Percentiles rank a stretch among this genome's conserved stretches.
phyloP scores from a whole-genome alignment of 306 rosid genomes.

The Acacia confusa region DNA sequence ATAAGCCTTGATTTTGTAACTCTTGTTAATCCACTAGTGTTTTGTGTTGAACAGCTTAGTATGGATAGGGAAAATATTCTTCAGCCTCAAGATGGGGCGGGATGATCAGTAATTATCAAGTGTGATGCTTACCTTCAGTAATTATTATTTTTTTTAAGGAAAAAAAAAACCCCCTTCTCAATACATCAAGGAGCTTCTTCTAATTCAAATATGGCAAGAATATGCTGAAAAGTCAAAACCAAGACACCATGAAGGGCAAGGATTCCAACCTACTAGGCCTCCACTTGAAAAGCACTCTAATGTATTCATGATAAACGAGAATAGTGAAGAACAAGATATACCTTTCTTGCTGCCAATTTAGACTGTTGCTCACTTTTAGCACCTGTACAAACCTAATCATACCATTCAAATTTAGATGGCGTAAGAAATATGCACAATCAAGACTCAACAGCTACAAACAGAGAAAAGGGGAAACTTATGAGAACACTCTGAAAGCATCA shows the following conservation, averaged over 20 bases:
- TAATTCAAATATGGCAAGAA: conserved; percentile 2
- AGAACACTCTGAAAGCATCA: neutral
- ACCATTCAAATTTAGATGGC: conserved; percentile 23
- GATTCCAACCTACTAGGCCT: neutral
- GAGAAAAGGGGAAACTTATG: neutral
- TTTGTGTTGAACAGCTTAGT: too few species aligned
- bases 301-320: neutral
- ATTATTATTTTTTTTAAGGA: too few species aligned
- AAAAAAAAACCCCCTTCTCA: neutral
- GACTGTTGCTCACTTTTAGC: conserved; percentile 95
- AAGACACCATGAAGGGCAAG: conserved; percentile 12
- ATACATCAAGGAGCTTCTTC: neutral
- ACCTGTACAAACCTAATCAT: conserved; percentile 87
- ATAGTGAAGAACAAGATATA: conserved; percentile 19
- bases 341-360: conserved; percentile 96
- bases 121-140: too few species aligned
- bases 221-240: conserved; percentile 10
- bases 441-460: neutral
- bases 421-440: neutral
- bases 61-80: too few species aligned
- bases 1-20: too few species aligned
- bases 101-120: too few species aligned
- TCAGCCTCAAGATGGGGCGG: too few species aligned
- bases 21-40: too few species aligned
- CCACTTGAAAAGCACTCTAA: conserved; percentile 12